Percentiles rank a stretch among this genome's conserved stretches.
These are phyloP conservation scores for Fusarium bulbicola DNA, from an alignment of 2,329 filamentous ascomycete species.

Conservation along the genomic window DNA sequence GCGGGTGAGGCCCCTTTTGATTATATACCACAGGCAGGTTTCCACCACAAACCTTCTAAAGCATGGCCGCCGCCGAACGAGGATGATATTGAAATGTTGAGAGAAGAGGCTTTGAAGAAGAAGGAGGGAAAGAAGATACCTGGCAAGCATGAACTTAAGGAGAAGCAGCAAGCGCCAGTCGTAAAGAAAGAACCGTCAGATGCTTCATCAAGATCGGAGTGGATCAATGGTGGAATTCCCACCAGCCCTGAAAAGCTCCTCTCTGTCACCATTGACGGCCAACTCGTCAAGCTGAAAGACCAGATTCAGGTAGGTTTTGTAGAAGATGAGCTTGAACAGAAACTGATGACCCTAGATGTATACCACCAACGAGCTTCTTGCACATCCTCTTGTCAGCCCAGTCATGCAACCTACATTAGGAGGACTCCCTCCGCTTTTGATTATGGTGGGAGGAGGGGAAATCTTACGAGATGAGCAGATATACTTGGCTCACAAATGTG, in stretches of 20 bases:
- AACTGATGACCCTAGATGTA: conserved; percentile 63
- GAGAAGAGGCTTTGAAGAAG: conserved; percentile 59
- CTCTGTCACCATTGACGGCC: conserved; percentile 75
- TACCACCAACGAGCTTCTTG: conserved; percentile 83
- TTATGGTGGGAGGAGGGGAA: conserved; percentile 89
- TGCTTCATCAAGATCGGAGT: conserved; percentile 34
- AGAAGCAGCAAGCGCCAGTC: conserved; percentile 49
- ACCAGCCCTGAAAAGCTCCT: conserved; percentile 53
- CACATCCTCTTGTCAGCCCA: conserved; percentile 90
- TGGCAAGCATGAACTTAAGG: conserved; percentile 38
- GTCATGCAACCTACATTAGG: conserved; percentile 88
- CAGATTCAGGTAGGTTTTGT: conserved; percentile 80
- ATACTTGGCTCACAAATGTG: conserved; percentile 93
- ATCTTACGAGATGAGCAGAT: conserved; percentile 93
- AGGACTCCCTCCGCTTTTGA: conserved; percentile 85
- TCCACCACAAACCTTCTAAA: conserved; percentile 87
- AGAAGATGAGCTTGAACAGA: background rate
- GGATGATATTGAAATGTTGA: conserved; percentile 71
- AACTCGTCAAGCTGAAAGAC: conserved; percentile 79
- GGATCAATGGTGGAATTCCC: conserved; percentile 43
- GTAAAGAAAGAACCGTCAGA: conserved; percentile 37
- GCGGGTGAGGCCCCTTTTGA: conserved; percentile 76
- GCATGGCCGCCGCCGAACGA: conserved; percentile 94
- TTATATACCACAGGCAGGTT: conserved; percentile 88
- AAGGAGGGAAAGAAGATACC: conserved; percentile 37